Percentiles rank a stretch among this genome's conserved stretches.
Conservation (phyloP, 768 basidiomycete species). For the Porpolomopsis calyptriformis region DNA sequence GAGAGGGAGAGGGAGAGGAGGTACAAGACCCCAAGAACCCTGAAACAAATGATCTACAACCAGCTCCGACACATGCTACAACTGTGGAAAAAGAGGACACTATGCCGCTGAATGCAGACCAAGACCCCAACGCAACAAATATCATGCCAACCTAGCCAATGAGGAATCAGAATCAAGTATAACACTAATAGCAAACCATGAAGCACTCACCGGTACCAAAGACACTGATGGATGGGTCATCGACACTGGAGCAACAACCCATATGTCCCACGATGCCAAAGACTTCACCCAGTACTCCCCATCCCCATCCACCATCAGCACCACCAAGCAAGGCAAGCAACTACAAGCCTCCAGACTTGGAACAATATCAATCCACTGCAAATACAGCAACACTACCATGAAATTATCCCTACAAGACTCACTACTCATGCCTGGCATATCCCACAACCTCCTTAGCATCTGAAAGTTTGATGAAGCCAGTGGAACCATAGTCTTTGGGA, state of each 20-base stretch:
- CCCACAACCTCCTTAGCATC: not conserved
- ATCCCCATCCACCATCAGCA: not conserved
- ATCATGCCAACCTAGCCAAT: not conserved
- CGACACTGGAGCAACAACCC: not conserved
- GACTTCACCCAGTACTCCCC: not conserved
- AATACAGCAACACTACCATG: not conserved
- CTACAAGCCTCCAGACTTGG: not conserved
- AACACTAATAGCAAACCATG: slow-evolving; percentile 5
- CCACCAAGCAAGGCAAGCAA: not conserved
- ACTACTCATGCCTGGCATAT: not conserved
- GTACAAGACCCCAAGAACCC: too few species aligned
- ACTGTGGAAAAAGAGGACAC: not conserved
- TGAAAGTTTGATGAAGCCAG: not conserved
- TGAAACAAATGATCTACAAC: too few species aligned
- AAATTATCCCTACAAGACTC: not conserved
- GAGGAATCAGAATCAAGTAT: not conserved
- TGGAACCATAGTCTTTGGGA: not conserved
- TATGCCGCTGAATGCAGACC: not conserved
- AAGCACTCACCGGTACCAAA: not conserved
- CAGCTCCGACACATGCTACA: not conserved
- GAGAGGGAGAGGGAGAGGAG: too few species aligned
- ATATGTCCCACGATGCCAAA: not conserved
- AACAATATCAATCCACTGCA: not conserved
- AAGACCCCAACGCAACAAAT: not conserved
- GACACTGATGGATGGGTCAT: not conserved